Conservation (phyloP, 805 yeast genomes). For the Ascoidea rubescens region DNA sequence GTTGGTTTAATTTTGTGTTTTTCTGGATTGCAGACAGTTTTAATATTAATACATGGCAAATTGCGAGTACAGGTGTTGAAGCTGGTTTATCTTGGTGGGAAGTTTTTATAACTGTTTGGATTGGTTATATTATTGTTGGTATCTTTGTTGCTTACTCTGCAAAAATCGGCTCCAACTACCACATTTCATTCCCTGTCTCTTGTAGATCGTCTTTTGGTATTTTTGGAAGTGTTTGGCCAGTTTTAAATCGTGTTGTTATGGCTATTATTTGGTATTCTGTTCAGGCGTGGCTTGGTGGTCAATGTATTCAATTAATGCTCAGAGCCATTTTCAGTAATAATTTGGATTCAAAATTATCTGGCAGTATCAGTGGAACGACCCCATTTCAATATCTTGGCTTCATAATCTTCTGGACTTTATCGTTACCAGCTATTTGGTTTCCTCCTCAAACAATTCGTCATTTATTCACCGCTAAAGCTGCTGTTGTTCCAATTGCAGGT, state of each 20-base stretch:
- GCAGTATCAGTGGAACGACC: conserved; percentile 51
- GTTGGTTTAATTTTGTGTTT: conserved; percentile 65
- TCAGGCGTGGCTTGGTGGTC: conserved; percentile 75
- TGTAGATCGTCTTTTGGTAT: conserved; percentile 77
- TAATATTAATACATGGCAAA: conserved; percentile 84
- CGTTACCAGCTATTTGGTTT: conserved; percentile 69
- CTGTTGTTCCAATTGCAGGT: conserved; percentile 71
- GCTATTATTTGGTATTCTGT: conserved; percentile 82
- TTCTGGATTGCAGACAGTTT: conserved; percentile 88
- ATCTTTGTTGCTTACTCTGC: conserved; percentile 58
- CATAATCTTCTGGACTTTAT: conserved; percentile 70
- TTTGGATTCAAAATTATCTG: conserved; percentile 45
- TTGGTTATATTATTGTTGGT: conserved; percentile 65
- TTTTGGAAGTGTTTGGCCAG: conserved; percentile 81
- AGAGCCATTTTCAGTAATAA: conserved; percentile 61
- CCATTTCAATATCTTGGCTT: conserved; percentile 63
- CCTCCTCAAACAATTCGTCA: conserved; percentile 76
- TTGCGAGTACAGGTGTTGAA: conserved; percentile 73
- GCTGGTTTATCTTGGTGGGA: conserved; percentile 85
- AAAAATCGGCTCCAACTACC: conserved; percentile 69
- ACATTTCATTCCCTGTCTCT: conserved; percentile 74
- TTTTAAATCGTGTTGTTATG: conserved; percentile 78
- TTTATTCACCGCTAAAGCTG: conserved; percentile 71
- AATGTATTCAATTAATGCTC: conserved; percentile 69
- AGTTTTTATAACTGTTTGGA: conserved; percentile 79